A percentile compares a stretch with the other conserved stretches of the same genome.
Evolutionary conservation across 1,284 basidiomycete species (phyloP).

Genomic region (Rhodotorula sp.): DNA sequence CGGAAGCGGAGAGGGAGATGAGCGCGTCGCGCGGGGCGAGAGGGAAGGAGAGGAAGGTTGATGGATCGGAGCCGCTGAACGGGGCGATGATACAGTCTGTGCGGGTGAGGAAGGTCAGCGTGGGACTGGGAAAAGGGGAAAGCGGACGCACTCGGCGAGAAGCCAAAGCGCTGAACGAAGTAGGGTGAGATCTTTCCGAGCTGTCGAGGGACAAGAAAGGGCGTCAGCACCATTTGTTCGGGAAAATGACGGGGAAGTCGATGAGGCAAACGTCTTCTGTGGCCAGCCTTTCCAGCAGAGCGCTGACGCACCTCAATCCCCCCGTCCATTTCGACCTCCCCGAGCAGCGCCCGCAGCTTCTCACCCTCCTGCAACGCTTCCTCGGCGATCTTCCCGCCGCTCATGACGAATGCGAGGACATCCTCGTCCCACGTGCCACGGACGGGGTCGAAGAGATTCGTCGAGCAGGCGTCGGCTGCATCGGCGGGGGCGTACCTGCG

Average conservation of each 20-base stretch:
- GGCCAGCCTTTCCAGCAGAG: neutral
- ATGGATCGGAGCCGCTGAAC: constrained; percentile 72
- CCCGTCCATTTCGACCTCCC: constrained; percentile 62
- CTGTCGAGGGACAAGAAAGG: constrained; percentile 43
- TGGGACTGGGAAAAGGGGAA: neutral
- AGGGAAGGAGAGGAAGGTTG: constrained; percentile 73
- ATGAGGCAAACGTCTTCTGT: neutral
- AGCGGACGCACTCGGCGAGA: constrained; percentile 64
- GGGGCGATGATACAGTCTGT: constrained; percentile 70
- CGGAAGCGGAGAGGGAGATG: constrained; percentile 21
- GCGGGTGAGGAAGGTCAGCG: constrained; percentile 16
- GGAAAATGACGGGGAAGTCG: too few relatives aligned
- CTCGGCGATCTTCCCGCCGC: neutral
- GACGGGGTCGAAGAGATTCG: constrained; percentile 69
- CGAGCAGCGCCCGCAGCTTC: constrained; percentile 69
- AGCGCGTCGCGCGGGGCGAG: constrained; percentile 60
- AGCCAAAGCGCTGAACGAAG: constrained; percentile 73
- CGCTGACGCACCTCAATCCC: constrained; percentile 11
- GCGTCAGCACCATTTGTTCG: neutral
- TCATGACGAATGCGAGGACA: constrained; percentile 54
- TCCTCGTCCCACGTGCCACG: constrained; percentile 66
- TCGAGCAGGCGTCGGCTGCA: constrained; percentile 73
- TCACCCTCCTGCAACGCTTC: too few relatives aligned
- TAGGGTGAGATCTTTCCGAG: constrained; percentile 69
- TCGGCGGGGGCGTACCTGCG: constrained; percentile 60